These are phyloP conservation scores for Carex cristatella DNA, from an alignment of 176 grass and related monocot species.

Conservation along the genomic window DNA sequence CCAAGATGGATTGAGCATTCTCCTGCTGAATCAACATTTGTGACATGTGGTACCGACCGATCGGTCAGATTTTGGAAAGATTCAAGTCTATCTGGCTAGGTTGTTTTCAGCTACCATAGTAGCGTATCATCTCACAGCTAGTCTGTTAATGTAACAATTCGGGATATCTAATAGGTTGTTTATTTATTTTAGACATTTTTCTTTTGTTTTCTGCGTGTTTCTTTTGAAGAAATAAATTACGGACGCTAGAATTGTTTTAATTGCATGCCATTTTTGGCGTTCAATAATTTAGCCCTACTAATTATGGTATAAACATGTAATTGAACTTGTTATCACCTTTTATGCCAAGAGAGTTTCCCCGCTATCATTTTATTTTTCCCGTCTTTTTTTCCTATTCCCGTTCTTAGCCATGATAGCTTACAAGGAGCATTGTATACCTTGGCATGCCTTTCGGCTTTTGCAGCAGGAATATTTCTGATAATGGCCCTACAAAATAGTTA, in stretches of 20 bases:
- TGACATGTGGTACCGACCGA: slow-evolving; percentile 78
- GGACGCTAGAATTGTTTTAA: not conserved
- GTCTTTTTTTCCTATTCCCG: no score
- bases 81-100: slow-evolving; percentile 15
- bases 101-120: not conserved
- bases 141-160: not conserved
- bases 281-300: no score
- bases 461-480: no score
- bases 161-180: not conserved
- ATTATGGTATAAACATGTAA: no score
- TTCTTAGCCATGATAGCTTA: no score
- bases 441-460: no score
- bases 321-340: no score
- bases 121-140: not conserved
- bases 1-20: slow-evolving; percentile 88
- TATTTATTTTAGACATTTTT: not conserved
- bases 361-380: no score
- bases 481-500: no score
- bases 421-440: no score
- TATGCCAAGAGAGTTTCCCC: no score
- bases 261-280: no score
- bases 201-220: not conserved
- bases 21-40: slow-evolving; percentile 55
- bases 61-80: slow-evolving; percentile 90
- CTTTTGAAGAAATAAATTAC: not conserved